Conservation (phyloP, 106 monocot species). For the Allium sativum region DNA sequence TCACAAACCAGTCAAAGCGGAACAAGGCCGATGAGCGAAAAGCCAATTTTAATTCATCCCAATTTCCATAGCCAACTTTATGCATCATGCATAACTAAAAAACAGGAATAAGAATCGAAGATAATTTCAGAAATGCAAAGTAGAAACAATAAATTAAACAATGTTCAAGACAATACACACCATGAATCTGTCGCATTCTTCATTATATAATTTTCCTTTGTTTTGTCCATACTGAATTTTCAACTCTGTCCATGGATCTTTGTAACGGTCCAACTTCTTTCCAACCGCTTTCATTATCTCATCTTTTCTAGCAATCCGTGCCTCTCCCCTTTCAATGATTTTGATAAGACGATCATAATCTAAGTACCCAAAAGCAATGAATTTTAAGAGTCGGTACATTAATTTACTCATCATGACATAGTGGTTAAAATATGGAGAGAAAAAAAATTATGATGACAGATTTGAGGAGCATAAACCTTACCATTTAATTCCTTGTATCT, state of each 20-base stretch:
- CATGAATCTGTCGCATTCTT: conserved; percentile 86
- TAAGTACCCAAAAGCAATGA: conserved; percentile 5
- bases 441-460: neutral
- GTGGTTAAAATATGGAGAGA: too few relatives aligned
- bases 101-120: neutral
- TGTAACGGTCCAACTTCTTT: conserved; percentile 70
- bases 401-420: too few relatives aligned
- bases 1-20: conserved; percentile 87
- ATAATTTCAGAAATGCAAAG: neutral
- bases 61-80: conserved; percentile 80
- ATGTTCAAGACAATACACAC: conserved; percentile 16
- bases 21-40: conserved; percentile 67
- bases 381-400: too few relatives aligned
- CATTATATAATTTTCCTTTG: conserved; percentile 80
- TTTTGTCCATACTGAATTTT: conserved; percentile 86
- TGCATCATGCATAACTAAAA: conserved; percentile 75
- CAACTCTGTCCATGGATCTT: conserved; percentile 77
- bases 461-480: conserved; percentile 3
- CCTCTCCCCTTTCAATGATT: conserved; percentile 80
- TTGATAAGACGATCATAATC: conserved; percentile 77
- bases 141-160: neutral
- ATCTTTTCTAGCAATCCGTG: conserved; percentile 71
- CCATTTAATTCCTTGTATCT: conserved; percentile 75
- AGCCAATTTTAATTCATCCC: conserved; percentile 71
- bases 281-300: conserved; percentile 85